Evolutionary conservation across 257 asterid species (phyloP).

Genomic region (Solanum appendiculatum): DNA sequence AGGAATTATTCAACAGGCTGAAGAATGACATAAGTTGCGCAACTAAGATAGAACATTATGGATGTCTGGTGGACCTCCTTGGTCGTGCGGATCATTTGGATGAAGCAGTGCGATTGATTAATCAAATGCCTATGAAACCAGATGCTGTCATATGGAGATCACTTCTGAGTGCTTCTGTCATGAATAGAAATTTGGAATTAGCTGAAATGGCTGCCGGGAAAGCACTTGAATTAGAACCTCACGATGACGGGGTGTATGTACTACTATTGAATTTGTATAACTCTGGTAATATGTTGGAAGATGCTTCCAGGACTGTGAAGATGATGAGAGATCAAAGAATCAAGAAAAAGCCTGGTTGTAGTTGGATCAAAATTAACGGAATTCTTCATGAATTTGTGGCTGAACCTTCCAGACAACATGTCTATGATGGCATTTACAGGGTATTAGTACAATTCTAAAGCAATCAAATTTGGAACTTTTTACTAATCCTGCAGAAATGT

Average conservation of each 20-base stretch:
- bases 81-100: slow-evolving; percentile 53
- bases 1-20: slow-evolving; percentile 34
- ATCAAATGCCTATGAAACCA: slow-evolving; percentile 57
- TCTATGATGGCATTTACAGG: slow-evolving; percentile 4
- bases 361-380: slow-evolving; percentile 80
- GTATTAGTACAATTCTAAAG: slow-evolving; percentile 25
- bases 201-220: slow-evolving; percentile 54
- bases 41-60: slow-evolving; percentile 56
- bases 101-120: slow-evolving; percentile 38
- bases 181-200: slow-evolving; percentile 36
- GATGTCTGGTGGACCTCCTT: slow-evolving; percentile 73
- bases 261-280: slow-evolving; percentile 52
- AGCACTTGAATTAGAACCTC: slow-evolving; percentile 55
- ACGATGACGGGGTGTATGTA: slow-evolving; percentile 52
- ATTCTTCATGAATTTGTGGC: slow-evolving; percentile 72
- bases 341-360: slow-evolving; percentile 81
- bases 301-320: slow-evolving; percentile 40
- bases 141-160: slow-evolving; percentile 81
- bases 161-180: slow-evolving; percentile 43
- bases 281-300: slow-evolving; percentile 43
- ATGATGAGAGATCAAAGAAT: slow-evolving; percentile 61
- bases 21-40: slow-evolving; percentile 11
- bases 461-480: slow-evolving; percentile 20
- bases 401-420: slow-evolving; percentile 23
- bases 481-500: neutral